Conservation (phyloP, 192 early-diverging fungal genomes). For the Jimgerdemannia flammicorona region DNA sequence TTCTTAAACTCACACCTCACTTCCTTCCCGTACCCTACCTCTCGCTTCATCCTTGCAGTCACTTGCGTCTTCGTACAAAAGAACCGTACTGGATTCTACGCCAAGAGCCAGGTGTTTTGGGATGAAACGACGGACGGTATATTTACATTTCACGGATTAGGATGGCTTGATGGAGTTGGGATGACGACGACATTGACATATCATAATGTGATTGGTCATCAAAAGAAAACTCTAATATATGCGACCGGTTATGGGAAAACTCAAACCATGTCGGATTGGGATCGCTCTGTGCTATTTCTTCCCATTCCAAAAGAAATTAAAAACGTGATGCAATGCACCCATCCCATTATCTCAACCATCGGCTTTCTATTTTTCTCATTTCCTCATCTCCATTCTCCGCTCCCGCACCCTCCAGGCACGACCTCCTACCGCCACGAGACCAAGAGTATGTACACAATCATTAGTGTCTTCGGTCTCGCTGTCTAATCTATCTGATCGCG, state of each 20-base stretch:
- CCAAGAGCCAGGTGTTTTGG: constrained; percentile 73
- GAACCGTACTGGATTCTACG: constrained; percentile 76
- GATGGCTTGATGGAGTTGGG: too few relatives aligned
- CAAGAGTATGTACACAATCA: constrained; percentile 76
- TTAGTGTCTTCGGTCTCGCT: constrained; percentile 71
- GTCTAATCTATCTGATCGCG: constrained; percentile 2
- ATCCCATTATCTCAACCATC: too few relatives aligned
- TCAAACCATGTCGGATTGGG: too few relatives aligned
- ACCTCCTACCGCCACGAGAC: constrained; percentile 75
- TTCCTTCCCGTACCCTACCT: background rate
- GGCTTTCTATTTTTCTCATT: background rate
- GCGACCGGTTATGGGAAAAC: too few relatives aligned
- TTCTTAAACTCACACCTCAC: too few relatives aligned
- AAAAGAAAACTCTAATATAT: too few relatives aligned
- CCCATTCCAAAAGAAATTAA: too few relatives aligned
- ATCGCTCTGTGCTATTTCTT: too few relatives aligned
- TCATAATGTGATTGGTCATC: too few relatives aligned
- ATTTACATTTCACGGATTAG: background rate
- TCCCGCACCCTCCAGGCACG: constrained; percentile 40
- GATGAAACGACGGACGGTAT: constrained; percentile 68
- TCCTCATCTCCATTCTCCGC: background rate
- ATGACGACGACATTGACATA: too few relatives aligned
- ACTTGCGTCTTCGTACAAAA: constrained; percentile 84
- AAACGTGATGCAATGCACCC: too few relatives aligned
- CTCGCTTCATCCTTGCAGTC: constrained; percentile 26